Base-by-base conservation (phyloP, 208 protist species). In the Trypanosoma boissoni region DNA sequence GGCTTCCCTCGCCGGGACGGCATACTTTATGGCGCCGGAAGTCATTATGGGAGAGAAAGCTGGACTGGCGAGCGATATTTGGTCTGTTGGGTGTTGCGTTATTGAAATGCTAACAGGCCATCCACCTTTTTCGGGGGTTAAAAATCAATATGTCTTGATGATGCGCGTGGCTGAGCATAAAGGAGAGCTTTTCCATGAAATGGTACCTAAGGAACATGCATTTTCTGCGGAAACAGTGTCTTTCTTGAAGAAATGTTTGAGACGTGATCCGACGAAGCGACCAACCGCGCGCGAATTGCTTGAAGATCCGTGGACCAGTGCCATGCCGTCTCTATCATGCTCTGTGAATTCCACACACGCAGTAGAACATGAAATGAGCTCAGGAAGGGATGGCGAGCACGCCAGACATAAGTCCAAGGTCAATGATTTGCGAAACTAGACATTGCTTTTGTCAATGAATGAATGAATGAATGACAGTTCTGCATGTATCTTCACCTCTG, bases 11-110 rank as follows among this genome's bases (percentile, higher is more conserved):
- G 78, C 72, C 1, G 94, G 94, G 6, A 97, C 94, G 24, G 84
- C 88, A 12, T 84, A 92, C 72, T 97, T 93, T 53, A 94, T 97
- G 74, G 83, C 94, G 0, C 94, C 94, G 16, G 94, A 97, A 53
- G 76, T 94, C 14, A 76, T 97, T 46, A 56, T 73, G 1, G 68
- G 65, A 3, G 53, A 77, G 6, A 26, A 48, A n/a, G 69, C 54
- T 20, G 69, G 75, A 10, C 37, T 77, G 48, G 2, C 57, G 28
- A 76, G 86, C 14, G 93, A 97, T 61, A 78, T 97, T 21, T 97
- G 93, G 91, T 88, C 82, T n/a, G 70, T 95, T 12, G 93, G 80
- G 9, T 97, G 91, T 72, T 92, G 83, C 45, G 78, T 95, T 18
- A 83, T 96, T 58, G 85, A 97, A 71, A 95, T 97, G 88, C 61